Conservation (phyloP, 2,329 filamentous ascomycete genomes). For the Beauveria medogensis region DNA sequence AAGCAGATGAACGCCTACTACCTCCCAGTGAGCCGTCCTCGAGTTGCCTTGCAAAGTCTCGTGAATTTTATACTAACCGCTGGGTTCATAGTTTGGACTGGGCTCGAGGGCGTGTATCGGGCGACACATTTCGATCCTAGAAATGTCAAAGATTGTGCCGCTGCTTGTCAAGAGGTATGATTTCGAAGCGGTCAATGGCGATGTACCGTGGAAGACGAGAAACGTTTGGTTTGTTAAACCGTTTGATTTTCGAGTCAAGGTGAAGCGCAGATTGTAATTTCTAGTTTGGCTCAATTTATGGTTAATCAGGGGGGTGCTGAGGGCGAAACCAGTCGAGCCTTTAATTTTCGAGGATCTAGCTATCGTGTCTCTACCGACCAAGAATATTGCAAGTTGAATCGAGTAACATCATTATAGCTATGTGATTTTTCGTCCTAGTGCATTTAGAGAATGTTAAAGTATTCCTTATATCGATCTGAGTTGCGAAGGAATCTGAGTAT, state of each 20-base stretch:
- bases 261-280: constrained; percentile 1
- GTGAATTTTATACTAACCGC: not conserved
- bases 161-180: constrained; percentile 27
- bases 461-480: too few species aligned
- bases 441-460: too few species aligned
- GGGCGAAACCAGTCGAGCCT: too few species aligned
- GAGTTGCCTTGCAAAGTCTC: not conserved
- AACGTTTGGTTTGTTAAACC: constrained; percentile 38
- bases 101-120: constrained; percentile 36
- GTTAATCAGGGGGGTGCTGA: too few species aligned
- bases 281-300: not conserved
- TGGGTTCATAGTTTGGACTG: constrained; percentile 26
- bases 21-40: constrained; percentile 19
- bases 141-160: constrained; percentile 35
- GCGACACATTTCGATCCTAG: constrained; percentile 34
- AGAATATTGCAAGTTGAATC: too few species aligned
- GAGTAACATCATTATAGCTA: too few species aligned
- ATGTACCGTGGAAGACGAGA: constrained; percentile 23
- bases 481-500: too few species aligned
- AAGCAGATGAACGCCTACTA: constrained; percentile 22
- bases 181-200: constrained; percentile 19
- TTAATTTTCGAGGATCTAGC: too few species aligned
- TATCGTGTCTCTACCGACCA: too few species aligned
- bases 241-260: constrained; percentile 27
- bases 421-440: too few species aligned